Conservation (phyloP, 345 rosid species). For the Eucalyptus fibrosa region DNA sequence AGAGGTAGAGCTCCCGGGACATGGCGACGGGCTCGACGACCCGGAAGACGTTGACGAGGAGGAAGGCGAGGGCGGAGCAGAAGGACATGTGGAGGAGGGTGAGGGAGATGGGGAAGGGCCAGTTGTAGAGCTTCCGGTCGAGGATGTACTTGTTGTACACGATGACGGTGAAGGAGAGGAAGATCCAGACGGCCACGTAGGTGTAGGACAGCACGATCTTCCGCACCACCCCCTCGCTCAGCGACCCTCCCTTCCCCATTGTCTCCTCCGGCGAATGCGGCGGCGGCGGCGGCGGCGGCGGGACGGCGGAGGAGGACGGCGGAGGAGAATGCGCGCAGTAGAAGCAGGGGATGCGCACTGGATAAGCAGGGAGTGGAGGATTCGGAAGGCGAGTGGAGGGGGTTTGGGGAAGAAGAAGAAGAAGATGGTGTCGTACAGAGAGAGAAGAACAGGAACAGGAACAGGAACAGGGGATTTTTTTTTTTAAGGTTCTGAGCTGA, state of each 20-base stretch:
- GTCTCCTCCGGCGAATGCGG: background rate
- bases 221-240: constrained; percentile 71
- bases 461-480: background rate
- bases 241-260: constrained; percentile 84
- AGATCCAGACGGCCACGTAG: constrained; percentile 91
- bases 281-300: background rate
- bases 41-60: constrained; percentile 82
- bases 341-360: background rate
- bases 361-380: background rate
- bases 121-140: constrained; percentile 92
- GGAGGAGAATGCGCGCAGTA: background rate
- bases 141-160: constrained; percentile 99
- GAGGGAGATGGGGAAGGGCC: constrained; percentile 95
- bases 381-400: background rate
- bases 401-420: background rate
- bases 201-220: constrained; percentile 89
- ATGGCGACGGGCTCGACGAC: constrained; percentile 78
- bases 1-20: constrained; percentile 66
- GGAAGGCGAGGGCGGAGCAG: constrained; percentile 70
- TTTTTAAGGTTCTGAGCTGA: background rate
- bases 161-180: constrained; percentile 92
- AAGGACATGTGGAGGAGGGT: constrained; percentile 99
- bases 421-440: background rate
- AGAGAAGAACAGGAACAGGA: background rate
- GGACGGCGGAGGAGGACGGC: background rate